Evolutionary conservation across 768 basidiomycete genomes (phyloP), one percentile per base, ranked within the genome.

Genomic region (Filobasidium wieringae): DNA sequence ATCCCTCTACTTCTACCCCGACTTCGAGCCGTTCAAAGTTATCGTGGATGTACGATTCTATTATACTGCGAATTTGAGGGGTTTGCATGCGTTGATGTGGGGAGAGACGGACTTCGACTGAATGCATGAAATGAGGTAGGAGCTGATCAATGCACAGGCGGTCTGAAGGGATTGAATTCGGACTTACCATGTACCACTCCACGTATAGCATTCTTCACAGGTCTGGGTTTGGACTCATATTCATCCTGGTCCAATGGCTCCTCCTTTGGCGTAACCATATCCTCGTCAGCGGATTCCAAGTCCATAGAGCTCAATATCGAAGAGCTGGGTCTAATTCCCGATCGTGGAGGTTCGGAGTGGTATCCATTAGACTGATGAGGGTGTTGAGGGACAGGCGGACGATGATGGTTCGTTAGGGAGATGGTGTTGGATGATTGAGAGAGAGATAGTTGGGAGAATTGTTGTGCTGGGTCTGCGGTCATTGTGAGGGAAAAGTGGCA

Each of bases 61-160:
- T 83, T 41, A 80, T 77, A 43, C 76, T 79, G 55, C 84, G 78
- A 60, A 92, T 82, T 27, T 83, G 81, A 58, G 90, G 87, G 73
- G 86, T 82, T 15, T 86, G 83, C 26, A 84, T 79, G 8, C 85
- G 82, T 9, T 87, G 80, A 49, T 80, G 77, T 15, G 82, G 75
- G 40, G 81, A 78, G 29, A 92, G 77, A 51, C 88, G 83, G 9
- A 88, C 88, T 76, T 93, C 90, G 69, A 92, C 90, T 91, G 61
- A 7, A 33, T 45, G 7, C 31, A 9, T 7, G 52, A 27, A 17
- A n/a, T 34, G 4, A 27, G 32, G 6, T 34, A 2, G 7, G 36
- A 9, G 11, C 22, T 47, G 29, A 26, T 30, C 9, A 4, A 5
- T 26, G 50, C 17, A 19, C 29, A 51, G 49, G 9, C 26, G 30